Evolutionary conservation across 2,329 filamentous ascomycete genomes (phyloP), one percentile per base, ranked within the genome.

Genomic region (Acarospora socialis): DNA sequence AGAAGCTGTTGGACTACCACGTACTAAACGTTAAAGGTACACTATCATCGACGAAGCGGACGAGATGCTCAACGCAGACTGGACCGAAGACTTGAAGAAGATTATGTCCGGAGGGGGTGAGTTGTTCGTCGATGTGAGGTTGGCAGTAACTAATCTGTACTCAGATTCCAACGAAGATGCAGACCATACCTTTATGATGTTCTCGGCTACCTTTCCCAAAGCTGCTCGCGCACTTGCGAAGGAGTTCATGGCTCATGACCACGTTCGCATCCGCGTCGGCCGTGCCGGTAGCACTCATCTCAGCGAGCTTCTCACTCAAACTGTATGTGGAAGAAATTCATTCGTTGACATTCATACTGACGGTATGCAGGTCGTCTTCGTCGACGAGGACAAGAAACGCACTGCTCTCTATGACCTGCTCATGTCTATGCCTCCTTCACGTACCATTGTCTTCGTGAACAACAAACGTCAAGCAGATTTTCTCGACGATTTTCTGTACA

Each of bases 191-290:
- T 76, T 71, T 53, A 66, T 92, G 56, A 78, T 98, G 61, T 95
- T 95, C 54, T 93, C 84, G 0, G 90, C 90, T 1, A 95, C 90
- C 0, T 95, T 98, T 55, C 82, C 86, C 23, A 84, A 80, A 59
- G 62, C 61, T 0, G 73, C 81, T 41, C 81, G 84, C 18, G 66
- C 77, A 15, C 59, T 95, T 9, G 87, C 86, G 7, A 74, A 72
- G 36, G 66, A 79, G 17, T 81, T 86, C 48, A 70, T 98, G 35
- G 65, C 77, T 0, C 63, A 71, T 7, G 73, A 81, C 24, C 75
- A 83, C 46, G 66, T 92, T 30, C 81, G 80, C 14, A 75, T 98
- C 53, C 78, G 76, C 25, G 80, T 95, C 41, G 90, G 90, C 18
- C 81, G 87, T 46, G 73, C 83, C 16, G 90, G 90, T 20, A 82